Evolutionary conservation across 2,329 filamentous ascomycete species (phyloP).

Genomic region (Fusarium xylarioides): DNA sequence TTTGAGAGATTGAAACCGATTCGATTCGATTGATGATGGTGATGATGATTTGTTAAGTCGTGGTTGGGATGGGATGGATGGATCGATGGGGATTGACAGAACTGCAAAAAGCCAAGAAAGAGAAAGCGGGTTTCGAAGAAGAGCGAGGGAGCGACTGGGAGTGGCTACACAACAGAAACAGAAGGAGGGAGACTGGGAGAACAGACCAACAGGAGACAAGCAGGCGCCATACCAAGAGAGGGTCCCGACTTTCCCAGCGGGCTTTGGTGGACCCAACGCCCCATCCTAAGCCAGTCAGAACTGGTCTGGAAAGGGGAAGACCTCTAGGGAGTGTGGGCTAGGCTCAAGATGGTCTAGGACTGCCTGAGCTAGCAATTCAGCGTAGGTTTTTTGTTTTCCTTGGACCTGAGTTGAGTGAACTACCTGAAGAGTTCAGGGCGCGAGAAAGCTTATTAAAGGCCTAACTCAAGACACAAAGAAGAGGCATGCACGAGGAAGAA

Average conservation of each 20-base stretch:
- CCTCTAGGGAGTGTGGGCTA: constrained; percentile 10
- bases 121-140: constrained; percentile 35
- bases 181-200: constrained; percentile 25
- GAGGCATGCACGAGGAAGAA: neutral
- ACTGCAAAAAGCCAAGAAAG: constrained; percentile 37
- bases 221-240: constrained; percentile 26
- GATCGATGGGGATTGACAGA: constrained; percentile 35
- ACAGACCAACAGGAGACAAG: constrained; percentile 36
- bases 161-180: constrained; percentile 20
- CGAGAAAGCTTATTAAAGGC: constrained; percentile 10
- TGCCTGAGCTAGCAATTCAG: neutral
- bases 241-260: constrained; percentile 14
- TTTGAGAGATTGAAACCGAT: neutral
- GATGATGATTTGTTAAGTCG: constrained; percentile 6
- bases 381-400: constrained; percentile 22
- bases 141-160: constrained; percentile 33
- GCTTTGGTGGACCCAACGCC: constrained; percentile 8
- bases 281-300: constrained; percentile 5
- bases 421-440: neutral
- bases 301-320: constrained; percentile 29
- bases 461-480: neutral
- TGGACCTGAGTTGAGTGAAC: constrained; percentile 6
- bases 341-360: constrained; percentile 8
- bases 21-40: neutral
- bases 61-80: constrained; percentile 25